Evolutionary conservation across 805 yeast genomes (phyloP), one percentile per base, ranked within the genome.

Genomic region (Cyberlindnera mycetangii): DNA sequence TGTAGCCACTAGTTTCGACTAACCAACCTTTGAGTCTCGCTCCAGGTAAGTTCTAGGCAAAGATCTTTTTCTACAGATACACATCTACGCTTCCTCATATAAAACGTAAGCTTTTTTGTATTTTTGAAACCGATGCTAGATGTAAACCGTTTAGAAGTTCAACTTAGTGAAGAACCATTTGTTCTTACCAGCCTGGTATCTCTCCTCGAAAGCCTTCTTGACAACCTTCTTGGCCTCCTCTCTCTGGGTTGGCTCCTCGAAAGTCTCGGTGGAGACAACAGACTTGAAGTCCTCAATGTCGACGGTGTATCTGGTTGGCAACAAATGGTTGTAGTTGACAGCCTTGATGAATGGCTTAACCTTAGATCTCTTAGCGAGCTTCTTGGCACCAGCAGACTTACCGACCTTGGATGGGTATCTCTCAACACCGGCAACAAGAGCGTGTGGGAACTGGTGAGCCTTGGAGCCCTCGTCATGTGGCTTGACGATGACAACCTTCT

Each of bases 91-190:
- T n/a, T n/a, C 28, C 25, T 8, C 25, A 25, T 25, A 7, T 25
- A 25, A 25, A 33, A 33, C 17, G 24, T 33, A 33, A 33, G 37
- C 24, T 21, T 33, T 33, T 37, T 37, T 37, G 16, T 27, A 37
- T 37, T 31, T 31, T 39, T 39, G 22, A 36, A 37, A 39, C 42
- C 44, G 20, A 48, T 50, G 50, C 48, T 42, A 49, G 32, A 37
- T 24, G 32, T 30, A 30, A 41, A 37, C 20, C 24, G 16, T 39
- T 52, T 86, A 88, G 79, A 88, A 88, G 78, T 85, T 83, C 72
- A 88, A 85, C 81, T 93, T 93, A 76, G 96, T 83, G 90, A 93
- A 93, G 83, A 93, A 93, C 99, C 99, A 93, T 80, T 89, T 90
- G 90, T 92, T 92, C 86, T 93, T 89, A 74, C 99, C 99, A 71